Conservation (phyloP, 1,139 yeast species). For the Meyerozyma guilliermondii region DNA sequence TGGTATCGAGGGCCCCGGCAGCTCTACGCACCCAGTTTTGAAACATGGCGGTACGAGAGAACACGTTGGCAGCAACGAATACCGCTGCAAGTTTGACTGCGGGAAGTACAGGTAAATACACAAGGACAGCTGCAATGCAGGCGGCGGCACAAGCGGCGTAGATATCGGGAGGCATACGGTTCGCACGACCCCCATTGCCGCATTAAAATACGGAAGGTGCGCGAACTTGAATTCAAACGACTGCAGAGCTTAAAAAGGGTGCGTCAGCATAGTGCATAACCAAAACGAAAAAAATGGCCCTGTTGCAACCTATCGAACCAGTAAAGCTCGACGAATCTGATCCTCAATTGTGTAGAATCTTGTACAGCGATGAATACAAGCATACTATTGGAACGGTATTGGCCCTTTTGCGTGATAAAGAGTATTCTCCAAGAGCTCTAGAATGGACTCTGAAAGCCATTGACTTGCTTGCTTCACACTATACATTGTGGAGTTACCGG, state of each 20-base stretch:
- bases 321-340: constrained; percentile 40
- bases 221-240: neutral
- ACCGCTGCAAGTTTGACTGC: constrained; percentile 1
- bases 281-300: neutral
- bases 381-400: constrained; percentile 56
- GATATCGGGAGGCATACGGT: neutral
- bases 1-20: neutral
- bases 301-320: constrained; percentile 21
- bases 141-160: neutral
- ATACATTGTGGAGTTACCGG: constrained; percentile 83
- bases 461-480: constrained; percentile 77
- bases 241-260: neutral
- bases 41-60: constrained; percentile 3
- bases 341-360: constrained; percentile 64
- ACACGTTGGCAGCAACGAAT: neutral
- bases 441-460: constrained; percentile 61
- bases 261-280: neutral
- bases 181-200: constrained; percentile 1
- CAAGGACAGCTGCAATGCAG: neutral
- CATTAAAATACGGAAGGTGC: neutral
- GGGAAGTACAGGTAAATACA: neutral
- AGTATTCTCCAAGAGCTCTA: constrained; percentile 67
- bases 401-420: constrained; percentile 55
- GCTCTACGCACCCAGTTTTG: constrained; percentile 3
- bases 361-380: constrained; percentile 71